These are phyloP conservation scores for Pseudonitzschia pungens DNA, from an alignment of 108 stramenopile species.

Conservation along the genomic window DNA sequence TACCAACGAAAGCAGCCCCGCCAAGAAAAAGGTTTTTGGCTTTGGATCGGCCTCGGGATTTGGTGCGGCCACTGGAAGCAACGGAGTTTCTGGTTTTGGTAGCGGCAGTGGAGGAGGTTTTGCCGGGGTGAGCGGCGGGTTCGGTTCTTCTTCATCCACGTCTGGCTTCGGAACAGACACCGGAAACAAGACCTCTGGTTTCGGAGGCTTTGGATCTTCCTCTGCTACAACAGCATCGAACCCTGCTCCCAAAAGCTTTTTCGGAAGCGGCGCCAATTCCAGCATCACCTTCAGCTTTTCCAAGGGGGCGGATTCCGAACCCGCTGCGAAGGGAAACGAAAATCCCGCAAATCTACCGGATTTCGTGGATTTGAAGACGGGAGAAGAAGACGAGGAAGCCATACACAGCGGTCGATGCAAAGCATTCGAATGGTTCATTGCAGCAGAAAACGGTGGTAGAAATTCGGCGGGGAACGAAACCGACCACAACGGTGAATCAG, in stretches of 20 bases:
- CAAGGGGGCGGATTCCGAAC: background rate
- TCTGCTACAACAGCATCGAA: no score
- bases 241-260: background rate
- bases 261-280: background rate
- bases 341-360: background rate
- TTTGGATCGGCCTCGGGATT: constrained; percentile 23
- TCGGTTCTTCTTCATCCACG: background rate
- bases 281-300: constrained; percentile 2
- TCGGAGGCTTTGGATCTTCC: no score
- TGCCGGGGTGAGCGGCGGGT: background rate
- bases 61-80: constrained; percentile 9
- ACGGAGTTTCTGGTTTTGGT: background rate
- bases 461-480: background rate
- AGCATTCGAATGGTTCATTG: constrained; percentile 42
- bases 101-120: background rate
- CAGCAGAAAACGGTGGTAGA: background rate
- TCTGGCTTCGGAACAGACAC: background rate
- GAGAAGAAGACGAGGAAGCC: constrained; percentile 66
- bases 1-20: background rate
- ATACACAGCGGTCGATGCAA: constrained; percentile 63
- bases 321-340: background rate
- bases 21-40: constrained; percentile 29
- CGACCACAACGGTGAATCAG: constrained; percentile 15
- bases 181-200: no score
- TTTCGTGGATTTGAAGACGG: constrained; percentile 46